Evolutionary conservation across 2,329 filamentous ascomycete species (phyloP).

Genomic region (Ceratocystis papillata): DNA sequence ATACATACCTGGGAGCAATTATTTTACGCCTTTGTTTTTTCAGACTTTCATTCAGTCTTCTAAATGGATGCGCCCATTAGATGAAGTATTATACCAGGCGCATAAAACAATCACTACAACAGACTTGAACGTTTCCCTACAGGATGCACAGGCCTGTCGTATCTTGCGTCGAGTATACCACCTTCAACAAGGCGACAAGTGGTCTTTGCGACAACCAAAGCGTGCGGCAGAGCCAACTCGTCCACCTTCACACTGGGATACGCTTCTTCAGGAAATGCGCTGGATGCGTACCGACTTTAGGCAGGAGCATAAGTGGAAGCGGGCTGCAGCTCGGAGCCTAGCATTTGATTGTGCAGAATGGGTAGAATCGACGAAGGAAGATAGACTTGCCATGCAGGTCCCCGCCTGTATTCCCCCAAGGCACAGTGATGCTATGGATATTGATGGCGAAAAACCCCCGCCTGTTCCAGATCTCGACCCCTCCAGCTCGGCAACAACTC

Average conservation of each 20-base stretch:
- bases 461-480: constrained; percentile 29
- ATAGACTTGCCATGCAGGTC: constrained; percentile 59
- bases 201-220: constrained; percentile 83
- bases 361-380: constrained; percentile 53
- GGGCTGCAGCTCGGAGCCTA: constrained; percentile 64
- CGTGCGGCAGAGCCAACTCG: constrained; percentile 70
- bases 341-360: constrained; percentile 79
- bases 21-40: constrained; percentile 53
- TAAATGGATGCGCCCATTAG: constrained; percentile 51
- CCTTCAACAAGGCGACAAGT: constrained; percentile 80
- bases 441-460: constrained; percentile 37
- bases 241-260: constrained; percentile 70
- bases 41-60: constrained; percentile 46
- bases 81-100: constrained; percentile 66
- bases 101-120: constrained; percentile 83
- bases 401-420: constrained; percentile 39
- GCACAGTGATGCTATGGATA: constrained; percentile 29
- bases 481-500: constrained; percentile 11
- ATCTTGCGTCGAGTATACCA: constrained; percentile 80
- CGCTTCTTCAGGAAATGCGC: constrained; percentile 80
- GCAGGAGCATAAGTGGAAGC: constrained; percentile 91
- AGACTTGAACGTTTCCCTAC: constrained; percentile 70
- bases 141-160: constrained; percentile 78
- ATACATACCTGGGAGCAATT: constrained; percentile 46
- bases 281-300: constrained; percentile 97